phyloP scores from a whole-genome alignment of 345 rosid genomes.

The Eucalyptus fibrosa region DNA sequence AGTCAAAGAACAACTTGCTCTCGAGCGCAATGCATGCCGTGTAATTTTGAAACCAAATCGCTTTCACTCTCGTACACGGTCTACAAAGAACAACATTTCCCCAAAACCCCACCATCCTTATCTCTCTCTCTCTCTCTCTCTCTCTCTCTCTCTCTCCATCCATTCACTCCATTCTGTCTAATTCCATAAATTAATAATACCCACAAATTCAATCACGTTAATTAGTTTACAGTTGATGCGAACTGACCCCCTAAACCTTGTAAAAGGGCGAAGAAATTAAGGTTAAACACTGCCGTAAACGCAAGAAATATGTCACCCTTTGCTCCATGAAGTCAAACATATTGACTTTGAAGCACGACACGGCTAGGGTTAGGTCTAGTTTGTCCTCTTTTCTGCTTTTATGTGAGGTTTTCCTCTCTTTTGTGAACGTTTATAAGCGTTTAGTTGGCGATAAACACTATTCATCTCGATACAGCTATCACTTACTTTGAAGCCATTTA shows the following conservation, averaged over 20 bases:
- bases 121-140: background rate
- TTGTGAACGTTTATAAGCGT: background rate
- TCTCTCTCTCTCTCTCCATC: background rate
- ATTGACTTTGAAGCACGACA: background rate
- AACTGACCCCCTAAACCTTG: background rate
- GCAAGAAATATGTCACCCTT: background rate
- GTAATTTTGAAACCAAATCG: conserved; percentile 12
- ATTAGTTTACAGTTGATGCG: background rate
- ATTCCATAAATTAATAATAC: background rate
- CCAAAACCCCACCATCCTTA: background rate
- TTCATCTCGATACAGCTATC: background rate
- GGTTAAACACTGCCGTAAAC: background rate
- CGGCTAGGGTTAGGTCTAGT: background rate
- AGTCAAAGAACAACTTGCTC: background rate
- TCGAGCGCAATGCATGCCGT: conserved; percentile 33
- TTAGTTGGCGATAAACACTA: background rate
- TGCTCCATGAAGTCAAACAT: background rate
- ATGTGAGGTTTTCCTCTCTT: background rate
- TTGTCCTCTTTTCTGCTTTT: background rate
- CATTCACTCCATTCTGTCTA: background rate
- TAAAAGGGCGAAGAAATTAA: background rate
- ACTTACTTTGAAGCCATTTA: background rate
- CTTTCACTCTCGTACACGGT: background rate
- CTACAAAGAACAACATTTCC: background rate
- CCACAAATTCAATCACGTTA: background rate